Evolutionary conservation across 1,284 basidiomycete species (phyloP), one percentile per base, ranked within the genome.

Genomic region (Melampsora americana): DNA sequence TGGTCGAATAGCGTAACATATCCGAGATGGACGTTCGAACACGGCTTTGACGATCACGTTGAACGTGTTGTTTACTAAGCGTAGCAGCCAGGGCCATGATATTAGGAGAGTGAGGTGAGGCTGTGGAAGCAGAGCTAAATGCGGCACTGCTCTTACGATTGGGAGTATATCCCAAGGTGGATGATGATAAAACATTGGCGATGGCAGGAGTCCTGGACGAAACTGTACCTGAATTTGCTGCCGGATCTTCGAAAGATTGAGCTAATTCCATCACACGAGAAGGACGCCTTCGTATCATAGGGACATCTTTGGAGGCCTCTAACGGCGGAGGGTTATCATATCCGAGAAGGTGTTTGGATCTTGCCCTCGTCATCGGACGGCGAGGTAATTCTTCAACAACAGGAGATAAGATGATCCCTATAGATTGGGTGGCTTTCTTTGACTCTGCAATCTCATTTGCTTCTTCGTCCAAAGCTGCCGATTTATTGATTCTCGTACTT

Each of bases 41-140:
- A 44, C 23, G 26, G 14, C 26, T 23, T 66, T 66, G 65, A 23
- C 53, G 30, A 30, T 61, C 64, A 7, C 64, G 64, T 20, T 74
- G 72, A 16, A 26, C 42, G 35, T 74, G 48, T 35, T 74, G 72
- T 59, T 67, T 53, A 44, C 72, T 66, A 16, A 74, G 39, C 5
- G 72, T 66, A 42, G 72, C 72, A 2, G 72, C 72, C 14, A 74
- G 53, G n/a, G 72, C 72, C 6, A 64, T 42, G 14, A 74, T 42
- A 39, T 66, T 66, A 23, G 72, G 72, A 14, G 72, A 74, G 20
- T 66, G 35, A n/a, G 39, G 14, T 11, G 64, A 66, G 30, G 42
- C 23, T 14, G 35, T 59, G 1, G 64, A 66, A 46, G 26, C 39
- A 35, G n/a, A 32, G 42, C 64, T 66, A n/a, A 46, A 26, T 18